Percentiles rank a stretch among this genome's conserved stretches.
Evolutionary conservation across 2,329 filamentous ascomycete genomes (phyloP).

Genomic region (Penicillium sp.): DNA sequence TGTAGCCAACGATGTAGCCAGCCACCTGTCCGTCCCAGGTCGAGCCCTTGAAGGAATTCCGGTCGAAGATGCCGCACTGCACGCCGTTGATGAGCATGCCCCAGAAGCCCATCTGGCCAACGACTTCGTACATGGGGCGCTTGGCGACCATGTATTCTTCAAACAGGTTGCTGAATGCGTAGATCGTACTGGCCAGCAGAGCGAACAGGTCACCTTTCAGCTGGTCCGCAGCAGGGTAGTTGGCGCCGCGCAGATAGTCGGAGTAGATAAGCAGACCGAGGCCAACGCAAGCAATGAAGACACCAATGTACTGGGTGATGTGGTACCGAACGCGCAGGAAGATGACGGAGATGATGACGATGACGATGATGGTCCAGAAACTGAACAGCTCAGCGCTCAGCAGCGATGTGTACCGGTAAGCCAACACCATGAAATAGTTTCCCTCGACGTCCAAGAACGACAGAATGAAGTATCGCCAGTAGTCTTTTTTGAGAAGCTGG

Average conservation of each 20-base stretch:
- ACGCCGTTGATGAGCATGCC: slow-evolving; percentile 87
- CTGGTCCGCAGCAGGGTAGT: slow-evolving; percentile 55
- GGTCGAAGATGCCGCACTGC: slow-evolving; percentile 89
- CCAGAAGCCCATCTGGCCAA: slow-evolving; percentile 85
- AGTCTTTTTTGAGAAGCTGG: slow-evolving; percentile 62
- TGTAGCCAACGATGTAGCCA: slow-evolving; percentile 85
- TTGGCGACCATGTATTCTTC: slow-evolving; percentile 93
- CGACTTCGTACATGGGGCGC: slow-evolving; percentile 84
- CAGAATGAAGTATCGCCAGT: slow-evolving; percentile 93
- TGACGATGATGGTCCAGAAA: slow-evolving; percentile 96
- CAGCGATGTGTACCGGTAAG: slow-evolving; percentile 88
- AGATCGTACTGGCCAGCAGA: slow-evolving; percentile 80
- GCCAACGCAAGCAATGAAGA: slow-evolving; percentile 85
- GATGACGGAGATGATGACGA: slow-evolving; percentile 78
- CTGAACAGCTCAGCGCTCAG: slow-evolving; percentile 92
- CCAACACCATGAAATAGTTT: slow-evolving; percentile 96
- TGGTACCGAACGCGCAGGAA: slow-evolving; percentile 88
- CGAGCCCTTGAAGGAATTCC: slow-evolving; percentile 62
- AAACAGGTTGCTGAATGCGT: slow-evolving; percentile 84
- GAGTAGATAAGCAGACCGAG: slow-evolving; percentile 82
- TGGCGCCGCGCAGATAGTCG: slow-evolving; percentile 74
- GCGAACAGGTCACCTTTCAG: slow-evolving; percentile 92
- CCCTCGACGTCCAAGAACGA: slow-evolving; percentile 92
- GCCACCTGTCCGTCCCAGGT: slow-evolving; percentile 65
- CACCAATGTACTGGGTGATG: slow-evolving; percentile 76